Percentiles rank a stretch among this genome's conserved stretches.
Evolutionary conservation across 495 filamentous ascomycete genomes (phyloP).

Genomic region (Tuber aestivum): DNA sequence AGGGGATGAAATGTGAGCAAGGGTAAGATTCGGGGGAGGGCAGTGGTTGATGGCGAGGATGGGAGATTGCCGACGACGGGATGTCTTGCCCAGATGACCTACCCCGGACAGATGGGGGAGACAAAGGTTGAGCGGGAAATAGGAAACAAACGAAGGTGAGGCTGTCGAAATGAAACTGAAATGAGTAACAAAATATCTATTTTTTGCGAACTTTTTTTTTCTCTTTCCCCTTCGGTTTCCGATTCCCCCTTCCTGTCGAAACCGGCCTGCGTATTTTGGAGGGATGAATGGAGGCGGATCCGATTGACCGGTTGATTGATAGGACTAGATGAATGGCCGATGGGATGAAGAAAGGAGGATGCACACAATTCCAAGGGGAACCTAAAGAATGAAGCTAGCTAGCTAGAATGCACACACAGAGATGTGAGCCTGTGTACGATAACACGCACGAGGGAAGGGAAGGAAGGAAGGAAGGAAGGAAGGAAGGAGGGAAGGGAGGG

Average conservation of each 20-base stretch:
- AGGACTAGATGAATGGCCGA: neutral
- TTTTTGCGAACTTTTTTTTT: neutral
- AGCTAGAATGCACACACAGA: neutral
- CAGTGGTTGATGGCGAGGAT: neutral
- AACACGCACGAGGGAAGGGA: neutral
- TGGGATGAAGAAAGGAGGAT: neutral
- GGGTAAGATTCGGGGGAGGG: constrained; percentile 6
- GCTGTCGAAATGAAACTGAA: neutral
- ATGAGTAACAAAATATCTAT: neutral
- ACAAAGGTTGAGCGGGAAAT: neutral
- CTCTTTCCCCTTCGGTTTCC: neutral
- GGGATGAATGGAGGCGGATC: neutral
- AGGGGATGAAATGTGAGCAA: constrained; percentile 13
- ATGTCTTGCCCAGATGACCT: neutral
- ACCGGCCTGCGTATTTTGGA: constrained; percentile 5
- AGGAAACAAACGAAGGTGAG: neutral
- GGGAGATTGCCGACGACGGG: neutral
- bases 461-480: neutral
- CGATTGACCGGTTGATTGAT: neutral
- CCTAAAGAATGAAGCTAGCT: constrained; percentile 6
- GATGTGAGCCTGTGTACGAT: neutral
- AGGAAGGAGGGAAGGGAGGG: neutral
- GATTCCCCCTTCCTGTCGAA: neutral
- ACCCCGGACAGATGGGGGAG: neutral
- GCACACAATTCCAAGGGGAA: constrained; percentile 4